Evolutionary conservation across 768 basidiomycete genomes (phyloP).

Genomic region (Kwoniella newhampshirensis): DNA sequence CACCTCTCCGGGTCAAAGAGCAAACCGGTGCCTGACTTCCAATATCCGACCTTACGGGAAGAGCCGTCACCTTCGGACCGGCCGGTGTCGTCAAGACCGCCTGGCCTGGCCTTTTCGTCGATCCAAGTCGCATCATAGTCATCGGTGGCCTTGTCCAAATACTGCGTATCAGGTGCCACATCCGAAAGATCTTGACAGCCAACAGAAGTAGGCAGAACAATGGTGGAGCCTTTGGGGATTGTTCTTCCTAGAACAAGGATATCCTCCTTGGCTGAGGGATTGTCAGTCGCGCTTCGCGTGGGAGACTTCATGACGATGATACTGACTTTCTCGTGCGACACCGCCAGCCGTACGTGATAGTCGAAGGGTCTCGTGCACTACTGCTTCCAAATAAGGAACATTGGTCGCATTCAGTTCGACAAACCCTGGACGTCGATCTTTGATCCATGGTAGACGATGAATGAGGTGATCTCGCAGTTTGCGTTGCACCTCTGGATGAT

Average conservation of each 20-base stretch:
- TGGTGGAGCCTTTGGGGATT: constrained; percentile 38
- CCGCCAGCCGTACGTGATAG: constrained; percentile 38
- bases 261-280: constrained; percentile 32
- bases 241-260: constrained; percentile 37
- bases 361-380: constrained; percentile 39
- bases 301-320: not conserved
- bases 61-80: too few species aligned
- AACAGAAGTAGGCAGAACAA: constrained; percentile 28
- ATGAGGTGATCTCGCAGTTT: constrained; percentile 34
- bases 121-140: too few species aligned
- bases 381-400: constrained; percentile 46
- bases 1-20: constrained; percentile 45
- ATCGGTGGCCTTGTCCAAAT: too few species aligned
- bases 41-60: constrained; percentile 22
- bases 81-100: too few species aligned
- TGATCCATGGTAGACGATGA: constrained; percentile 18
- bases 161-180: too few species aligned
- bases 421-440: constrained; percentile 19
- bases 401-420: constrained; percentile 33
- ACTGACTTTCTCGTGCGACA: constrained; percentile 30
- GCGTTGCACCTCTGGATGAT: constrained; percentile 33
- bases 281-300: not conserved
- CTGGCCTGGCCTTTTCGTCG: too few species aligned
- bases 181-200: constrained; percentile 23
- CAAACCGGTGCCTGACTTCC: constrained; percentile 29